Evolutionary conservation across 2,329 filamentous ascomycete genomes (phyloP).

Genomic region (Stagonosporopsis tanaceti): DNA sequence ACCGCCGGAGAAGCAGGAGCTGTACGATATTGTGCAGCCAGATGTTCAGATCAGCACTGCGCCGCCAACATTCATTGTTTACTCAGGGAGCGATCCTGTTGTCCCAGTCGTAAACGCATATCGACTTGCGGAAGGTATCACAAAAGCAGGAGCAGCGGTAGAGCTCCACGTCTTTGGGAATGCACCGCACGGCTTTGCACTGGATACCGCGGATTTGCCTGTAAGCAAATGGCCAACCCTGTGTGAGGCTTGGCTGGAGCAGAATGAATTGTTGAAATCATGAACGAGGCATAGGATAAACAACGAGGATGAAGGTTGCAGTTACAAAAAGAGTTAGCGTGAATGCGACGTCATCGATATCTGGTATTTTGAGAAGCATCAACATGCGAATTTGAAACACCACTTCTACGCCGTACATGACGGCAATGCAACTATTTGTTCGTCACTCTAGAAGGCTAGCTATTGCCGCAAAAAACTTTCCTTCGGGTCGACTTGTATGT

Average conservation of each 20-base stretch:
- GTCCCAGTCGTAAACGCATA: slow-evolving; percentile 31
- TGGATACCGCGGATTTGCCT: slow-evolving; percentile 26
- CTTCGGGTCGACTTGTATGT: neutral
- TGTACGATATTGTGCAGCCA: slow-evolving; percentile 30
- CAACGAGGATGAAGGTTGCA: neutral
- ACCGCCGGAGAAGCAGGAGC: slow-evolving; percentile 27
- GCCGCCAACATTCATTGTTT: slow-evolving; percentile 30
- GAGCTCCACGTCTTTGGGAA: slow-evolving; percentile 33
- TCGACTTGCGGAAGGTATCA: slow-evolving; percentile 24
- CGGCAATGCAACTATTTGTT: slow-evolving; percentile 6
- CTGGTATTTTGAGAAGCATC: neutral
- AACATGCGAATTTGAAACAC: neutral
- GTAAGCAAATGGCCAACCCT: slow-evolving; percentile 25
- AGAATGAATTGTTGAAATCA: slow-evolving; percentile 16
- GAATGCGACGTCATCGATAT: slow-evolving; percentile 18
- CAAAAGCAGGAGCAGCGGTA: slow-evolving; percentile 15
- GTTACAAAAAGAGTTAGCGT: slow-evolving; percentile 11
- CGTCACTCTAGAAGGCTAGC: neutral
- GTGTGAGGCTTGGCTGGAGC: slow-evolving; percentile 29
- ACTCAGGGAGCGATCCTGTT: slow-evolving; percentile 27
- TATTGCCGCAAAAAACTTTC: neutral
- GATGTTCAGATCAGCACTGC: slow-evolving; percentile 23
- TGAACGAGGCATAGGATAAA: neutral
- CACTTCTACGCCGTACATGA: neutral
- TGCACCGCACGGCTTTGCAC: slow-evolving; percentile 31